Evolutionary conservation across 352 stramenopile genomes (phyloP).

Genomic region (Phytopythium vexans): DNA sequence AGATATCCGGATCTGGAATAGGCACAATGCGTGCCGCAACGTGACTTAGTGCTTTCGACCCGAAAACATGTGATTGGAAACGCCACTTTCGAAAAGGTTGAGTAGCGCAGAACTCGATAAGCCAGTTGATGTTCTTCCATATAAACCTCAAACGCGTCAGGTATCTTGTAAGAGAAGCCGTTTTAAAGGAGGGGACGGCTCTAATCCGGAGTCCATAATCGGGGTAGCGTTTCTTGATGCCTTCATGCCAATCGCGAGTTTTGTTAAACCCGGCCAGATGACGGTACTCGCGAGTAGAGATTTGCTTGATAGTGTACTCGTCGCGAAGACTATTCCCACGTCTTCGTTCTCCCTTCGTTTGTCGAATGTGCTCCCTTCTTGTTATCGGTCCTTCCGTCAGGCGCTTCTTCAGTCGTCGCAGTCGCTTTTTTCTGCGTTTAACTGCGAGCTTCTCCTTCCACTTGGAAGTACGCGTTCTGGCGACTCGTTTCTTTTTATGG

Average conservation of each 20-base stretch:
- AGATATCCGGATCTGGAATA: too few relatives aligned
- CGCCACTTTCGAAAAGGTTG: too few relatives aligned
- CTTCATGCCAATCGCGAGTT: neutral
- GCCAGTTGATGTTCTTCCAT: neutral
- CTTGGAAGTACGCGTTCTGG: too few relatives aligned
- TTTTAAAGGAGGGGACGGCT: neutral
- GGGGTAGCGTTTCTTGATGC: neutral
- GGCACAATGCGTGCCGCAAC: too few relatives aligned
- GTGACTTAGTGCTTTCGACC: too few relatives aligned
- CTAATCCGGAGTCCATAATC: neutral
- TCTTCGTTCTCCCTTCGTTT: neutral
- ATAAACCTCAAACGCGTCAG: neutral
- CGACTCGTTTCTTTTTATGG: too few relatives aligned
- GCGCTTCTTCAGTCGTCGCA: neutral
- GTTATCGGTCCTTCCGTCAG: neutral
- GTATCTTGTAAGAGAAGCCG: neutral
- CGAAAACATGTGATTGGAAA: too few relatives aligned
- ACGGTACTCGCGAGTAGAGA: neutral
- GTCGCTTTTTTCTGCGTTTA: slow-evolving; percentile 1
- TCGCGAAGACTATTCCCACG: neutral
- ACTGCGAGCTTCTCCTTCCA: too few relatives aligned
- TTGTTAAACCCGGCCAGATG: slow-evolving; percentile 3
- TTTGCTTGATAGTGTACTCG: neutral
- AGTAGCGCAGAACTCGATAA: slow-evolving; percentile 1
- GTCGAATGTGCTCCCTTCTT: neutral